Percentiles rank a stretch among this genome's conserved stretches.
Conservation (phyloP, 139 green algal genomes). For the Closterium sp. region DNA sequence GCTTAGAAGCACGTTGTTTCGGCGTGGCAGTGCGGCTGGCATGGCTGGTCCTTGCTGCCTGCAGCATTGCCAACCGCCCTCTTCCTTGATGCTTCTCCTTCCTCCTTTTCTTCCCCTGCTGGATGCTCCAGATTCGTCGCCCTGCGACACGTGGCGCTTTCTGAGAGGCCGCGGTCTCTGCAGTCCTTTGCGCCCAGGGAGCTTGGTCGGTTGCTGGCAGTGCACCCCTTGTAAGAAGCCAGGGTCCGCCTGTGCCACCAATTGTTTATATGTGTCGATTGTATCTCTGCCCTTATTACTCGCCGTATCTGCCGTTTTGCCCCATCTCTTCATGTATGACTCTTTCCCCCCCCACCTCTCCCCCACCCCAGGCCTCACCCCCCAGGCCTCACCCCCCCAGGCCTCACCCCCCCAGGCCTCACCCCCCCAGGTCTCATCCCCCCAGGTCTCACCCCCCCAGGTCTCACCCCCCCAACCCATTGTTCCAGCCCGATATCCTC, state of each 20-base stretch:
- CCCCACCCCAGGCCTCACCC: not conserved
- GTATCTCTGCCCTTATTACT: not conserved
- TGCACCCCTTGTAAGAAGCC: not conserved
- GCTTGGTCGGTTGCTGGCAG: not conserved
- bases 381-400: not conserved
- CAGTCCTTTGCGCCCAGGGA: not conserved
- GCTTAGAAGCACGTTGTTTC: no score
- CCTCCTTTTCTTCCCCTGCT: not conserved
- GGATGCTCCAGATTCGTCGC: not conserved
- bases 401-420: not conserved
- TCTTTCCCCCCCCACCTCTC: not conserved
- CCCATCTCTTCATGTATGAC: not conserved
- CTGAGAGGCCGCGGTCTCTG: not conserved
- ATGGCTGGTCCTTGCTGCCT: not conserved
- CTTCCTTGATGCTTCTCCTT: no score
- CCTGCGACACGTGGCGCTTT: not conserved
- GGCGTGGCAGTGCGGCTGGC: no score
- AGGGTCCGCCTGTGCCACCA: not conserved
- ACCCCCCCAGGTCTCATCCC: not conserved
- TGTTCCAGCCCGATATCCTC: no score
- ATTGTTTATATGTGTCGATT: no score
- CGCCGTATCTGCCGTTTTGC: not conserved
- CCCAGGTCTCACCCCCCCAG: not conserved
- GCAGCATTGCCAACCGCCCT: not conserved
- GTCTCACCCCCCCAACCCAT: not conserved